A percentile compares a stretch with the other conserved stretches of the same genome.
Evolutionary conservation across 164 flowering plant genomes (phyloP).

Genomic region (Umbilicus rupestris): DNA sequence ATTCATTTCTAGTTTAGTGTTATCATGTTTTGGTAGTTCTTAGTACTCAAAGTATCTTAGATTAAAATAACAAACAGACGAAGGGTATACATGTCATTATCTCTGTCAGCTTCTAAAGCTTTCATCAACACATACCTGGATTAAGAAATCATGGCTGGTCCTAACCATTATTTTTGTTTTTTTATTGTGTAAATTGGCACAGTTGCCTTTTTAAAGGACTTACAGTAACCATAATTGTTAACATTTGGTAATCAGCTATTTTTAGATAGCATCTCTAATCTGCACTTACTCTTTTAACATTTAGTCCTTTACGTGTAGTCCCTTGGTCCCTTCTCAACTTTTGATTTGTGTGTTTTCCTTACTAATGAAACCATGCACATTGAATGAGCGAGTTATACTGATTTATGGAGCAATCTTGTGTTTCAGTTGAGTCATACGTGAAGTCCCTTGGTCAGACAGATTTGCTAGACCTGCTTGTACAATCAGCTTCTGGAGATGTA

Average conservation of each 20-base stretch:
- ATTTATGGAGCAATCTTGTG: conserved; percentile 10
- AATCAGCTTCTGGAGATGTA: conserved; percentile 52
- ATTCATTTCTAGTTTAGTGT: background rate
- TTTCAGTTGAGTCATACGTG: conserved; percentile 85
- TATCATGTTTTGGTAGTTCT: background rate
- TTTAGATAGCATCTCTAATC: background rate
- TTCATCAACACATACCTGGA: background rate
- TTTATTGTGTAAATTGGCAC: too few species aligned
- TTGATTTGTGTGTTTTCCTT: background rate
- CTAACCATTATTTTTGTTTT: too few species aligned
- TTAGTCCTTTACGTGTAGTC: background rate
- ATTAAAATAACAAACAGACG: background rate
- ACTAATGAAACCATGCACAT: background rate
- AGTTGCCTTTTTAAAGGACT: too few species aligned
- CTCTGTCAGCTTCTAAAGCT: background rate
- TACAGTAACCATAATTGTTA: too few species aligned
- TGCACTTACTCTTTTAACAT: background rate
- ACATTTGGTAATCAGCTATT: too few species aligned
- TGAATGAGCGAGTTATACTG: conserved; percentile 2
- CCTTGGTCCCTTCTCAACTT: background rate
- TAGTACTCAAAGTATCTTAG: background rate
- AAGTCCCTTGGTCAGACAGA: conserved; percentile 71
- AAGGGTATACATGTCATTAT: background rate
- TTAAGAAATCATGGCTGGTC: too few species aligned
- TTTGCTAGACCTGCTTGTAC: conserved; percentile 85